Evolutionary conservation across 108 stramenopile genomes (phyloP).

Genomic region (Conticribra weissflogii): DNA sequence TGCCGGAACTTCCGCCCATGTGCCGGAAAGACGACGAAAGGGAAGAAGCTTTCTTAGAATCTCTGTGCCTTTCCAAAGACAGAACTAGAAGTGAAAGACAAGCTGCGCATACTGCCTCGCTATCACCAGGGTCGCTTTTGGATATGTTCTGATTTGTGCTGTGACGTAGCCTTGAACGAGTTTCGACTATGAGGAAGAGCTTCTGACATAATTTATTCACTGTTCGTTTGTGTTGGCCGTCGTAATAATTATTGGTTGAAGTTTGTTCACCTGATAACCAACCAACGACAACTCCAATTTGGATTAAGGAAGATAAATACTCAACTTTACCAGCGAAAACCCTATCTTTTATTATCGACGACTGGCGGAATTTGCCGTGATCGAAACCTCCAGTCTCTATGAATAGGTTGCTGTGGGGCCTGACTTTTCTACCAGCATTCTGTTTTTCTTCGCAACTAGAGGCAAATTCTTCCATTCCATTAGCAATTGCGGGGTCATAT

Average conservation of each 20-base stretch:
- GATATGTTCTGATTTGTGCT: conserved; percentile 24
- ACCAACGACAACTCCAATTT: conserved; percentile 35
- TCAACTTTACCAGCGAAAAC: conserved; percentile 37
- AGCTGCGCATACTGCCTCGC: conserved; percentile 38
- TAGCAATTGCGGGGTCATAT: conserved; percentile 23
- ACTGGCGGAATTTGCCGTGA: conserved; percentile 23
- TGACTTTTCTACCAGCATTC: conserved; percentile 12
- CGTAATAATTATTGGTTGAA: conserved; percentile 2
- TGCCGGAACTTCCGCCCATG: conserved; percentile 32
- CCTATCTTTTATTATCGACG: conserved; percentile 41
- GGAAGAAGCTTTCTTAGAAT: conserved; percentile 8
- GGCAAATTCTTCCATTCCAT: conserved; percentile 1
- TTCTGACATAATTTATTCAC: conserved; percentile 45
- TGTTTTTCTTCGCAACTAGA: not conserved
- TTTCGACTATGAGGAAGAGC: conserved; percentile 40
- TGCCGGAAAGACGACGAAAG: conserved; percentile 40
- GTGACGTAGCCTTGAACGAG: conserved; percentile 31
- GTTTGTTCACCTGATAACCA: conserved; percentile 23
- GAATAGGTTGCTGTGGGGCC: conserved; percentile 12
- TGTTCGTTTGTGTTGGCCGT: conserved; percentile 8
- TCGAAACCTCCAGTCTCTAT: conserved; percentile 28
- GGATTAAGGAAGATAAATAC: conserved; percentile 38
- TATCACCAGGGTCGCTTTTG: conserved; percentile 30
- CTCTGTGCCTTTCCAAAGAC: conserved; percentile 23
- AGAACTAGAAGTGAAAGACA: conserved; percentile 42